phyloP scores from a whole-genome alignment of 192 early-diverging fungal genomes.

The Gamsiella multidivaricata region DNA sequence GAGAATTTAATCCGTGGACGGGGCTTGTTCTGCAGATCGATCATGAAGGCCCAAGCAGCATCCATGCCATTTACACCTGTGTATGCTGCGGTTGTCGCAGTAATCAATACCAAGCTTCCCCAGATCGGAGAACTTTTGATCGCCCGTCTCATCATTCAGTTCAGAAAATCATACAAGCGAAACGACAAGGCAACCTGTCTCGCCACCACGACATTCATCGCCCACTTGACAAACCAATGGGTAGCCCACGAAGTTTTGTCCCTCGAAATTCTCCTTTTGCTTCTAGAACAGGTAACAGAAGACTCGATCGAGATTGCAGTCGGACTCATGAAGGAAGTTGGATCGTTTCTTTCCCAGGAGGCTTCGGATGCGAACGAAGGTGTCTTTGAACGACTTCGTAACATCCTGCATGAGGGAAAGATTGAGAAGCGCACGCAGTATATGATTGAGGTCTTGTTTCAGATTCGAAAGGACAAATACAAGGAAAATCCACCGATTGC shows the following conservation, averaged over 20 bases:
- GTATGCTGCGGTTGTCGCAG: slow-evolving; percentile 87
- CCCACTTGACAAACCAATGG: slow-evolving; percentile 92
- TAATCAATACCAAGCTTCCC: slow-evolving; percentile 95
- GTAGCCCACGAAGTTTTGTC: slow-evolving; percentile 91
- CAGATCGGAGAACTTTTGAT: slow-evolving; percentile 89
- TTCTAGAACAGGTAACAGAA: slow-evolving; percentile 88
- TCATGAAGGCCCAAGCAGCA: slow-evolving; percentile 91
- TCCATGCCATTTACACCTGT: slow-evolving; percentile 92
- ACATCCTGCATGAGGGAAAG: slow-evolving; percentile 91
- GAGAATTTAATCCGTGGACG: slow-evolving; percentile 94
- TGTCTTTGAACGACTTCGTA: slow-evolving; percentile 92
- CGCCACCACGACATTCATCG: slow-evolving; percentile 87
- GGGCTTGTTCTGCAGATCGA: slow-evolving; percentile 84
- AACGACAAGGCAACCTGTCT: slow-evolving; percentile 93
- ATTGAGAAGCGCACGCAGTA: slow-evolving; percentile 97
- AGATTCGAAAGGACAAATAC: slow-evolving; percentile 93
- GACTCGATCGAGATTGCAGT: slow-evolving; percentile 98
- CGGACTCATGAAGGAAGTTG: slow-evolving; percentile 90
- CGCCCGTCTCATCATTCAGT: slow-evolving; percentile 85
- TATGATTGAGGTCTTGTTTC: slow-evolving; percentile 98
- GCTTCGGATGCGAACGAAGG: slow-evolving; percentile 80
- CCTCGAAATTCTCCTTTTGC: slow-evolving; percentile 83
- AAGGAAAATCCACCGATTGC: slow-evolving; percentile 86
- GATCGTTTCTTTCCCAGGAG: slow-evolving; percentile 84
- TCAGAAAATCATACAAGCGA: slow-evolving; percentile 89